Evolutionary conservation across 441 rosid species (phyloP), one percentile per base, ranked within the genome.

Genomic region (Bocquillonia castaneifolia): DNA sequence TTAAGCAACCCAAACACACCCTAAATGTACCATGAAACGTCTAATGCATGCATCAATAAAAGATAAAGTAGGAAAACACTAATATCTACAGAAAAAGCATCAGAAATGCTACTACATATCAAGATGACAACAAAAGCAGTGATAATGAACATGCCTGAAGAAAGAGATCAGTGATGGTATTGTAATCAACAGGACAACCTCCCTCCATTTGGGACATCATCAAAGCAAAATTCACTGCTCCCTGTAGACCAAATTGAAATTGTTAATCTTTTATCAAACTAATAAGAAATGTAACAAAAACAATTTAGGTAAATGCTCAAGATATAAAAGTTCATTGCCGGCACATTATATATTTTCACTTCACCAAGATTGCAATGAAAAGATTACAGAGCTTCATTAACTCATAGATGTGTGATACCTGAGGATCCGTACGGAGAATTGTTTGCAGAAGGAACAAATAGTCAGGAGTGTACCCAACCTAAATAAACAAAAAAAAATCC

Each of bases 121-220:
- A 42, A 44, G 48, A 2, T 1, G 3, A 31, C 20, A 58, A 32
- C 36, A 55, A 6, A 29, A 57, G 29, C n/a, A 45, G 1, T 18
- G n/a, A 32, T 25, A 18, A 58, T 14, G 36, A 26, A 62, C 75
- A 69, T 60, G 93, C 99, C 97, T 96, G 99, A 77, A 96, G 98
- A 71, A 96, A 96, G 64, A 96, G 96, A 86, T 96, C 99, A 26
- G 99, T 93, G 44, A 96, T 93, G 44, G 98, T 96, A 61, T 93
- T 96, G 82, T 91, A 96, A 75, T 93, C 99, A 78, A 96, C 82
- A 23, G 98, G 99, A 72, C 97, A 93, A 40, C 98, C 99, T 67
- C 97, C 99, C 79, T 93, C 99, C 98, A 96, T 96, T 91, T 96
- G 98, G 59, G 99, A 91, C 99, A 96, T 96, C 98, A 96, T 96